A percentile compares a stretch with the other conserved stretches of the same genome.
Evolutionary conservation across 2,329 filamentous ascomycete species (phyloP).

Genomic region (Scedosporium minutisporum): DNA sequence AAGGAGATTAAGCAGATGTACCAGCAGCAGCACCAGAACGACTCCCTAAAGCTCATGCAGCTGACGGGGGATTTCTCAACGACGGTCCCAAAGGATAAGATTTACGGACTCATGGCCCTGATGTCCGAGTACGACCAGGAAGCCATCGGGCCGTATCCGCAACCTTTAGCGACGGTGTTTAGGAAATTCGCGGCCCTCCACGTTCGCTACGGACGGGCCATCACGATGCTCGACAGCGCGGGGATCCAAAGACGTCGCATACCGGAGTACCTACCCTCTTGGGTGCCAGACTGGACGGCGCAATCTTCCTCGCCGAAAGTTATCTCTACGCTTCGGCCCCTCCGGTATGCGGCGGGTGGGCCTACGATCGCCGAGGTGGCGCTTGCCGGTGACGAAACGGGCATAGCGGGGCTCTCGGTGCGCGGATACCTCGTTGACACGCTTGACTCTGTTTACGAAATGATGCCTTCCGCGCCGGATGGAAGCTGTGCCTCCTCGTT

Average conservation of each 20-base stretch:
- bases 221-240: constrained; percentile 1
- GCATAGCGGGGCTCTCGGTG: background rate
- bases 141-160: background rate
- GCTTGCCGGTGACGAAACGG: background rate
- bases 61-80: constrained; percentile 1
- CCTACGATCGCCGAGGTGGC: background rate
- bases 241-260: background rate
- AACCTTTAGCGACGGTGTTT: background rate
- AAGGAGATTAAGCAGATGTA: background rate
- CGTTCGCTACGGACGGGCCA: background rate
- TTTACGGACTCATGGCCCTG: constrained; percentile 9
- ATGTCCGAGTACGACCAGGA: background rate
- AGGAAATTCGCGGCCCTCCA: background rate
- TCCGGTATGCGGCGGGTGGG: background rate
- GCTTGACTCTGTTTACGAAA: background rate
- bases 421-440: background rate
- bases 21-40: background rate
- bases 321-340: background rate
- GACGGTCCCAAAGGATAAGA: constrained; percentile 6
- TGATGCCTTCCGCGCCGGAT: background rate
- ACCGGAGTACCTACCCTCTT: background rate
- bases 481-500: background rate
- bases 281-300: constrained; percentile 3
- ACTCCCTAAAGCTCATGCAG: constrained; percentile 1
- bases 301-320: background rate